Base-by-base conservation (phyloP, 2,329 filamentous ascomycete genomes). In the Colletotrichum spaethianum region DNA sequence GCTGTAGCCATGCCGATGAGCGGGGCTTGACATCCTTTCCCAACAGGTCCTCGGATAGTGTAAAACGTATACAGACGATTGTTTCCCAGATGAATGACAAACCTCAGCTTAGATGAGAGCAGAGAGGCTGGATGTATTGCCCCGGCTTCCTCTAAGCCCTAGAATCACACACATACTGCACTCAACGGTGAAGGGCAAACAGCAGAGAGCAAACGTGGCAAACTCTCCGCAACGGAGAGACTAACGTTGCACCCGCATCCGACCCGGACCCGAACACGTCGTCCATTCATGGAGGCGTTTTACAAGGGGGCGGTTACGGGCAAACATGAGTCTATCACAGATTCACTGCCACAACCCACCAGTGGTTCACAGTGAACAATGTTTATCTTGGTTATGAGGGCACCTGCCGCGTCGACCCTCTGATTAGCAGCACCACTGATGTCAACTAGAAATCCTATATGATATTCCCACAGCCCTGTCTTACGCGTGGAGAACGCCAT, bases 231-330 rank as follows among this genome's bases (percentile, higher is more conserved):
- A 11, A 3, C n/a, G 42, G 40, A 38, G 36, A 44, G 18, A 3
- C n/a, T 38, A n/a, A 65, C 53, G 67, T 70, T 28, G 40, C 62
- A 70, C 62, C 67, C 67, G 62, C n/a, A 70, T 12, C 61, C 61
- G 62, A 60, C 52, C 53, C 67, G 53, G 36, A n/a, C 63, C 26
- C 42, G 42, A 70, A 44, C 56, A 14, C 38, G 38, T 38, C 44
- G 28, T 38, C 12, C 40, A n/a, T 23, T 14, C 36, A 23, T 33
- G 16, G 20, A 36, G 11, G 52, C 16, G 31, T 16, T 33, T 23
- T n/a, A 31, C 16, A 5, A 3, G 20, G 20, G 20, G 4, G 53
- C 26, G 53, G n/a, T n/a, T 57, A 26, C 20, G 53, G 38, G 61
- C 53, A 70, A 50, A 66, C 44, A 52, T 59, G 20, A 65, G 38